Base-by-base conservation (phyloP, 352 stramenopile genomes). In the Phytopythium montanum region DNA sequence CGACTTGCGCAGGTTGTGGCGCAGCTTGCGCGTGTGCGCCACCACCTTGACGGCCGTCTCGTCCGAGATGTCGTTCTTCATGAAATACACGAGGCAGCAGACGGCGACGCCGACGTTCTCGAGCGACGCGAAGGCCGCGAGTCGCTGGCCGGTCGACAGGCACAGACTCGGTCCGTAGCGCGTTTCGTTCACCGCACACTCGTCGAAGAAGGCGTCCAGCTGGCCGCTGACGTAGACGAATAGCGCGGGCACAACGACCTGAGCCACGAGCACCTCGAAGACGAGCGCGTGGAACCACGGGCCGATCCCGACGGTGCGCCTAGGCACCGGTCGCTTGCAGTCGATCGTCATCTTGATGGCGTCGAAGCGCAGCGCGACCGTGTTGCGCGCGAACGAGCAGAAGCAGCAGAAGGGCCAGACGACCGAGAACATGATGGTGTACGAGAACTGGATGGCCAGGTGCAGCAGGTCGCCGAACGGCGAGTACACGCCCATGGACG, bases 181-280 rank as follows among this genome's bases (percentile, higher is more conserved):
- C 9, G 58, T 49, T 49, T 72, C 61, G 1, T 56, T 65, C 50
- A 85, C 74, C 38, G 58, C 46, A 39, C 77, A 85, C 38, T 64
- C 54, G 16, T 54, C 6, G 54, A 75, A 76, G 55, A 82, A 87
- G 28, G 77, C 71, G 53, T 87, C 77, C 28, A 85, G 68, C 56
- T 85, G 75, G n/a, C 77, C 77, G 33, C 75, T 85, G 21, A 85
- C 75, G 54, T 81, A 85, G n/a, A 87, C 77, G 45, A 85, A 85
- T 14, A 87, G 72, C 28, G 60, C 75, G 0, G 75, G 75, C 34
- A 85, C 77, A 36, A 84, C 61, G 14, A 85, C 61, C 44, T 74
- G 71, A 31, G 75, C 77, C 12, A 75, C 51, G 16, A 79, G 42
- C 31, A 83, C 76, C 69, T 87, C 77, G 48, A 87, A 83, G 21